A percentile compares a stretch with the other conserved stretches of the same genome.
phyloP scores from a whole-genome alignment of 768 basidiomycete genomes.

The Leccinum arenicola region DNA sequence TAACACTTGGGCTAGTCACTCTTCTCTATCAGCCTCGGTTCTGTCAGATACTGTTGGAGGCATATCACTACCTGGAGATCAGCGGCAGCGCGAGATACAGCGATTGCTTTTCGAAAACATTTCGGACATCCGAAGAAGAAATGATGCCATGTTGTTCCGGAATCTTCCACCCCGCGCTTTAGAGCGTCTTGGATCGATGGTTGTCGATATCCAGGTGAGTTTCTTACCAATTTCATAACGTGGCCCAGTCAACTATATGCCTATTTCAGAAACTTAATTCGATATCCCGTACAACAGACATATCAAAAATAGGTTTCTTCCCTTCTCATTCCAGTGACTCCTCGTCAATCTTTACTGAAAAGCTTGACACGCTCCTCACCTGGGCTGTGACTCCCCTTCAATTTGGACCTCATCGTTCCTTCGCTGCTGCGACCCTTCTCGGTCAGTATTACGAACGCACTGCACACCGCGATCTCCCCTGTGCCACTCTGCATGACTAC shows the following conservation, averaged over 20 bases:
- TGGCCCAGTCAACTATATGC: background rate
- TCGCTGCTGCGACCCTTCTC: slow-evolving; percentile 70
- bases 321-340: slow-evolving; percentile 36
- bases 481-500: slow-evolving; percentile 67
- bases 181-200: slow-evolving; percentile 59
- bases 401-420: slow-evolving; percentile 79
- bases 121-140: slow-evolving; percentile 69
- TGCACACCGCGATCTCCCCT: slow-evolving; percentile 58
- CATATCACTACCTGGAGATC: slow-evolving; percentile 16
- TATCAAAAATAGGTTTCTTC: slow-evolving; percentile 59
- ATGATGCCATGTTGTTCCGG: slow-evolving; percentile 77
- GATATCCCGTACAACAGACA: slow-evolving; percentile 62
- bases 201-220: slow-evolving; percentile 48
- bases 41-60: slow-evolving; percentile 43
- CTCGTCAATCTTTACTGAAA: slow-evolving; percentile 53
- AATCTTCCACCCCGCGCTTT: slow-evolving; percentile 61
- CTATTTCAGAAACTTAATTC: slow-evolving; percentile 68
- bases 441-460: slow-evolving; percentile 60
- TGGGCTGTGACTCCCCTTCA: slow-evolving; percentile 82
- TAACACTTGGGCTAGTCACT: slow-evolving; percentile 58
- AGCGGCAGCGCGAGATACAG: slow-evolving; percentile 42
- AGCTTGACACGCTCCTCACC: slow-evolving; percentile 71
- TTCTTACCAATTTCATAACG: background rate
- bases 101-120: slow-evolving; percentile 56
- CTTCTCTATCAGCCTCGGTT: slow-evolving; percentile 34